These are phyloP conservation scores for Withania somnifera DNA, from an alignment of 305 asterid genomes.

Conservation along the genomic window DNA sequence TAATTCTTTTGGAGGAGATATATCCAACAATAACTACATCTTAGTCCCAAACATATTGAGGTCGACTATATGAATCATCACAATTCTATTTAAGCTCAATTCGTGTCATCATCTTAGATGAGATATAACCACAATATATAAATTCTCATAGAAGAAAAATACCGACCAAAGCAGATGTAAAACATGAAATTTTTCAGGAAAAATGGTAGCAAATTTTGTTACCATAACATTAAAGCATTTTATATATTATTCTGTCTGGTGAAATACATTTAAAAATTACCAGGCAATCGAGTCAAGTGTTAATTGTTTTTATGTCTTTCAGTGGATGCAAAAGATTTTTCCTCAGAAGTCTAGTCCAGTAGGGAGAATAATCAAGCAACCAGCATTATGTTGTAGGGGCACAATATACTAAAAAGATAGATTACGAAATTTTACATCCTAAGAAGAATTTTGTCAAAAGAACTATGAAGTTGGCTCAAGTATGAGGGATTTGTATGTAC, in stretches of 20 bases:
- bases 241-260: neutral
- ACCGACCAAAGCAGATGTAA: neutral
- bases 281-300: constrained; percentile 89
- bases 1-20: neutral
- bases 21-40: neutral
- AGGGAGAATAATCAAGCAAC: neutral
- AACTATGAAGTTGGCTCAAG: neutral
- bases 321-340: constrained; percentile 98
- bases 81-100: neutral
- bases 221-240: neutral
- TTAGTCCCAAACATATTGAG: neutral
- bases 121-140: neutral
- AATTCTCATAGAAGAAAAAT: neutral
- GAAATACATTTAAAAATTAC: constrained; percentile 24
- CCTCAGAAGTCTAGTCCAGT: constrained; percentile 92
- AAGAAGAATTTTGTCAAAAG: neutral
- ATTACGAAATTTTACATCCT: neutral
- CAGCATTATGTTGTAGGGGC: neutral
- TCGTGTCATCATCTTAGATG: neutral
- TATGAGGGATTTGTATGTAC: neutral
- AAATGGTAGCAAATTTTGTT: neutral
- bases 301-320: constrained; percentile 84
- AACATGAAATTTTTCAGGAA: neutral
- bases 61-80: neutral
- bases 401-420: neutral